Conservation (phyloP, 139 green algal genomes). For the Chlamydomonas sp. region DNA sequence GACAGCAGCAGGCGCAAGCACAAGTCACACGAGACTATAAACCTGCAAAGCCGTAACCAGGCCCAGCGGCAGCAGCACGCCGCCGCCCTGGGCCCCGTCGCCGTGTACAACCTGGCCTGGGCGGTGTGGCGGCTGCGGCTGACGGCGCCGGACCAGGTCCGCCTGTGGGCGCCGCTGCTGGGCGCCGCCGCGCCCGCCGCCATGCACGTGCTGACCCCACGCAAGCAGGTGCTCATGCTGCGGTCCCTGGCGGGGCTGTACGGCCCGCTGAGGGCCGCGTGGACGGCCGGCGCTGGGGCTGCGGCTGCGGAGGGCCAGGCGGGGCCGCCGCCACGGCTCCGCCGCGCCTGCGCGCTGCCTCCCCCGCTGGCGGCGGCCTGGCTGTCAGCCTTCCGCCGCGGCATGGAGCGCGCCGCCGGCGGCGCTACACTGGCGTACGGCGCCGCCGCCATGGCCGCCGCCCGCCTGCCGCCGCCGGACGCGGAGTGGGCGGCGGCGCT, state of each 20-base stretch:
- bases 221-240: conserved; percentile 32
- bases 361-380: background rate
- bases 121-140: conserved; percentile 19
- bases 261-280: background rate
- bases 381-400: background rate
- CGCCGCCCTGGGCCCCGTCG: background rate
- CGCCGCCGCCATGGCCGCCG: background rate
- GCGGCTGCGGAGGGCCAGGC: no score
- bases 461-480: background rate
- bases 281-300: no score
- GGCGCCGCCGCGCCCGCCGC: background rate
- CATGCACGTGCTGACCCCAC: background rate
- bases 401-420: background rate
- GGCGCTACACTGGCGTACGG: conserved; percentile 8
- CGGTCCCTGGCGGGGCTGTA: background rate
- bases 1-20: background rate
- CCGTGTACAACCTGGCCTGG: conserved; percentile 9
- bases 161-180: conserved; percentile 12
- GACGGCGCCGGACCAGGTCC: background rate
- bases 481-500: background rate
- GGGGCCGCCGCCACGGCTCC: background rate
- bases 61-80: background rate
- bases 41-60: background rate
- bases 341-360: background rate
- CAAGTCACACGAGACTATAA: no score